phyloP scores from a whole-genome alignment of 202 grass and related monocot species.

The Musa balbisiana region DNA sequence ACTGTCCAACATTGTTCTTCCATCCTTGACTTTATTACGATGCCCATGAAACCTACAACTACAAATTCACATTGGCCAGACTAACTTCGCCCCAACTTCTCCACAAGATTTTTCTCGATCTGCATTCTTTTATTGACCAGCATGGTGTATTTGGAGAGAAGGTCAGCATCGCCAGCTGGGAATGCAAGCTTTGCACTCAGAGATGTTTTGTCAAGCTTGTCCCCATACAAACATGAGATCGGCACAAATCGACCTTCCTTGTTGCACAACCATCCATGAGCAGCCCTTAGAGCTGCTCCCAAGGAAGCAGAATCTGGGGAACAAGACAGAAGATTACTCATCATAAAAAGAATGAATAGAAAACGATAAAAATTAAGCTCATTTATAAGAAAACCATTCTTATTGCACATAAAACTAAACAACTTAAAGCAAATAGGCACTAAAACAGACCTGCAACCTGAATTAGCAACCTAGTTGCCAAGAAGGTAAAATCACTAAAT shows the following conservation, averaged over 20 bases:
- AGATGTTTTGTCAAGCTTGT: slow-evolving; percentile 63
- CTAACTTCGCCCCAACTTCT: slow-evolving; percentile 52
- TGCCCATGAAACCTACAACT: slow-evolving; percentile 15
- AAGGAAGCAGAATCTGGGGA: slow-evolving; percentile 75
- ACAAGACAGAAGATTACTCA: neutral
- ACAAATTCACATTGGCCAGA: neutral
- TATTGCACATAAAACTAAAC: neutral
- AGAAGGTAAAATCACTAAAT: too few relatives aligned
- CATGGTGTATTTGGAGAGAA: slow-evolving; percentile 54
- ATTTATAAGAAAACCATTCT: too few relatives aligned
- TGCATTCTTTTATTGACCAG: slow-evolving; percentile 79
- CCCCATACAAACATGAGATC: slow-evolving; percentile 57
- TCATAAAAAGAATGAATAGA: neutral
- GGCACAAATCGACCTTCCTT: slow-evolving; percentile 58
- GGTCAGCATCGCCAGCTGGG: slow-evolving; percentile 27
- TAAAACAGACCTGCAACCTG: too few relatives aligned
- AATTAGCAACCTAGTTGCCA: too few relatives aligned
- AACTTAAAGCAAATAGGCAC: too few relatives aligned
- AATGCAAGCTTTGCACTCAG: slow-evolving; percentile 51
- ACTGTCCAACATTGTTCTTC: neutral
- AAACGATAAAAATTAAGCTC: neutral
- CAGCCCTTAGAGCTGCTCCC: slow-evolving; percentile 68
- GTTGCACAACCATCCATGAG: slow-evolving; percentile 89
- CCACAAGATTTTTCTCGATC: slow-evolving; percentile 58
- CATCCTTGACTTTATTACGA: neutral